These are phyloP conservation scores for Lanmaoa pseudosensibilis DNA, from an alignment of 768 basidiomycete species.

Conservation along the genomic window DNA sequence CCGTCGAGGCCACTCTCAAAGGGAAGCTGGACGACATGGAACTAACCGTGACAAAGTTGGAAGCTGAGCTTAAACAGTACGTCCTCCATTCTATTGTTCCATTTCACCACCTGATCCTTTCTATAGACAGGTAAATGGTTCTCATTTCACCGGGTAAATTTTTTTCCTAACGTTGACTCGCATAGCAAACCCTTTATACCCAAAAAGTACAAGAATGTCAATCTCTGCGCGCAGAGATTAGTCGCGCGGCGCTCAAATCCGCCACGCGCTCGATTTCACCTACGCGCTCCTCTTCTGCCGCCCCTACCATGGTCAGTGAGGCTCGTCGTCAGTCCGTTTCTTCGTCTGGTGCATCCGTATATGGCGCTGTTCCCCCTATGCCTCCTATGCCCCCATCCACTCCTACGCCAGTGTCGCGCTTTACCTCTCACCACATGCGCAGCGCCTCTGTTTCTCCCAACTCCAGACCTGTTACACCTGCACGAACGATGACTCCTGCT, in stretches of 20 bases:
- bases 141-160: constrained; percentile 1
- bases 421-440: constrained; percentile 52
- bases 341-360: constrained; percentile 34
- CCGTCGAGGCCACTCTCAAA: constrained; percentile 59
- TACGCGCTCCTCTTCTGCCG: constrained; percentile 28
- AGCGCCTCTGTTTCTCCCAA: constrained; percentile 49
- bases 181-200: constrained; percentile 57
- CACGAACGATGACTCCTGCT: constrained; percentile 30
- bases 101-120: constrained; percentile 18
- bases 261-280: constrained; percentile 26
- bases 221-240: constrained; percentile 63
- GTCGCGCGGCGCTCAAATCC: constrained; percentile 44
- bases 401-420: constrained; percentile 51
- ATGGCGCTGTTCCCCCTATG: constrained; percentile 30
- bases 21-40: constrained; percentile 67
- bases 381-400: constrained; percentile 46
- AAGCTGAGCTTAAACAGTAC: constrained; percentile 71
- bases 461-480: constrained; percentile 36
- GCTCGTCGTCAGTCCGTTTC: constrained; percentile 33
- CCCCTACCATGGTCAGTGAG: constrained; percentile 23
- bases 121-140: constrained; percentile 58
- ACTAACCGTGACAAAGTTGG: constrained; percentile 54
- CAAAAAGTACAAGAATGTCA: constrained; percentile 74
- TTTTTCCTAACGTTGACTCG: constrained; percentile 18
- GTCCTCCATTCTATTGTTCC: constrained; percentile 30